Base-by-base conservation (phyloP, 1,284 basidiomycete genomes). In the Ceratobasidium sp. region DNA sequence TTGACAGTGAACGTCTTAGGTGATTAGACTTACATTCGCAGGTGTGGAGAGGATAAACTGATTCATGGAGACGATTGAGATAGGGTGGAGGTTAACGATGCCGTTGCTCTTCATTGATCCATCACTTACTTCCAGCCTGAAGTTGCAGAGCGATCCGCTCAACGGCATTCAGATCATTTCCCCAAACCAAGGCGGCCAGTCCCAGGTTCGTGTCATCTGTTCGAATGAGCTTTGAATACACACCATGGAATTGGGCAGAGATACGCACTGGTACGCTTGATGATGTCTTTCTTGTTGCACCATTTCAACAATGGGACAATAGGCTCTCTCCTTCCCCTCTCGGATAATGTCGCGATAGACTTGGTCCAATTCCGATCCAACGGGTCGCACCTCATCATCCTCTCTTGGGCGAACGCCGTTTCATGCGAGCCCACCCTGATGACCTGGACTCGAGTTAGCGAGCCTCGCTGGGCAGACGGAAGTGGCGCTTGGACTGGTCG, bases 401-500 rank as follows among this genome's bases (percentile, higher is more conserved):
- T 93, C 57, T 93, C 93, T 0, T 90, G 89, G 32, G 93, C 94
- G 8, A 83, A 89, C 15, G 89, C 92, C 0, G 92, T 92, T 82
- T 90, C 93, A 0, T 97, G 93, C 82, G 94, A 97, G 80, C 76
- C 87, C 0, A 83, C 85, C 1, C 86, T 96, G 1, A 83, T 84
- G 22, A 83, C 88, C 1, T 97, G 94, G 91, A 87, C 90, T 51
- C 91, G 91, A 79, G 84, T 97, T 54, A 90, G 90, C 59, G 92
- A 95, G 54, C 84, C 88, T 0, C 95, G 94, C 92, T 95, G 92
- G 91, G 86, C 90, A 0, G 88, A 91, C 79, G 92, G 92, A 46
- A 94, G 92, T 0, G 91, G 94, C 79, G 87, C 87, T n/a, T 95
- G 94, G 92, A 90, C 91, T 81, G 89, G 90, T 43, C 88, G 91